phyloP scores from a whole-genome alignment of 306 rosid genomes.

The Psophocarpus tetragonolobus region DNA sequence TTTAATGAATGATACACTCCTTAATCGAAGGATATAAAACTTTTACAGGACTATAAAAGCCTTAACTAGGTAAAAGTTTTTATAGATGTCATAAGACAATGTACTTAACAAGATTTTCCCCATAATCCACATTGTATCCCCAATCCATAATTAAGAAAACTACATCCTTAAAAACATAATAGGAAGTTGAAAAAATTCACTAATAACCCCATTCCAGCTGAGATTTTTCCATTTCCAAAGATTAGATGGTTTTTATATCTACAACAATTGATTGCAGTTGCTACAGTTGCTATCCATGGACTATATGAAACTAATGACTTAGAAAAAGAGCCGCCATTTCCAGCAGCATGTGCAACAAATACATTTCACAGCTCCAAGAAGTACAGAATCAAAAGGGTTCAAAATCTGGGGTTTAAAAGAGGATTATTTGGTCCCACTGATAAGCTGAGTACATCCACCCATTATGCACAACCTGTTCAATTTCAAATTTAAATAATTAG shows the following conservation, averaged over 20 bases:
- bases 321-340: slow-evolving; percentile 98
- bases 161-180: too few relatives aligned
- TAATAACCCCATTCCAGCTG: slow-evolving; percentile 92
- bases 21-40: too few relatives aligned
- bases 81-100: too few relatives aligned
- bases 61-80: too few relatives aligned
- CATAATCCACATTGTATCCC: too few relatives aligned
- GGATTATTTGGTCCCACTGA: slow-evolving; percentile 99
- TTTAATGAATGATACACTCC: too few relatives aligned
- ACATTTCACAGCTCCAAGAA: slow-evolving; percentile 98
- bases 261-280: slow-evolving; percentile 98
- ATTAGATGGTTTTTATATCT: slow-evolving; percentile 90
- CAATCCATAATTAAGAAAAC: too few relatives aligned
- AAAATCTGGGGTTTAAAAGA: slow-evolving; percentile 78
- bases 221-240: slow-evolving; percentile 91
- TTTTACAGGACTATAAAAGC: too few relatives aligned
- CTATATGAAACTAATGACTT: slow-evolving; percentile 96
- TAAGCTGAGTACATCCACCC: slow-evolving; percentile 99
- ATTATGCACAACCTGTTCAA: slow-evolving; percentile 89
- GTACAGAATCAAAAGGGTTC: slow-evolving; percentile 98
- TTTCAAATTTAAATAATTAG: slow-evolving; percentile 19
- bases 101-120: too few relatives aligned
- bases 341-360: slow-evolving; percentile 99
- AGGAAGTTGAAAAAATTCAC: slow-evolving; percentile 56
- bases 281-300: slow-evolving; percentile 96